Percentiles rank a stretch among this genome's conserved stretches.
Evolutionary conservation across 768 basidiomycete genomes (phyloP).

Genomic region (Hysterangium stoloniferum): DNA sequence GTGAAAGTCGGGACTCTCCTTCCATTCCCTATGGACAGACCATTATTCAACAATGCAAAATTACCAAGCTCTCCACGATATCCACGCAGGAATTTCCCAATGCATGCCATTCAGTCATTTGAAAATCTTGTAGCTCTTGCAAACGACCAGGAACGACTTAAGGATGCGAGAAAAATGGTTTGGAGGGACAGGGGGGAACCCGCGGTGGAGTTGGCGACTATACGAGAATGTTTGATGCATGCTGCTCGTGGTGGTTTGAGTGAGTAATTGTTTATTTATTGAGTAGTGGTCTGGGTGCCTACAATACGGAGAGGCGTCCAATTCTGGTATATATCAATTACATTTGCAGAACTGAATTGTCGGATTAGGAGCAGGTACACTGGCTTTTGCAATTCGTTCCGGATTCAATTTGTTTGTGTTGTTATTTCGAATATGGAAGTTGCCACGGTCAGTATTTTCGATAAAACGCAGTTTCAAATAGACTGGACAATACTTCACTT

Average conservation of each 20-base stretch:
- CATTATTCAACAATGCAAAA: no score
- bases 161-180: conserved; percentile 68
- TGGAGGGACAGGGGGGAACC: conserved; percentile 78
- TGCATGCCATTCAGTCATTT: conserved; percentile 63
- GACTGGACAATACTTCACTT: background rate
- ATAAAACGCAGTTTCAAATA: background rate
- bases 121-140: conserved; percentile 81
- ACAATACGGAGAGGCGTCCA: background rate
- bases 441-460: conserved; percentile 48
- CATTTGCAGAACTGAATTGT: background rate
- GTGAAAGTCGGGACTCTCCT: no score
- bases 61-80: no score
- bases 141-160: conserved; percentile 70
- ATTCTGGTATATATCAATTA: background rate
- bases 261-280: conserved; percentile 39
- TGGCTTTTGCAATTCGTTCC: conserved; percentile 78
- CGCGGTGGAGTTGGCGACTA: conserved; percentile 53
- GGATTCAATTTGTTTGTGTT: conserved; percentile 76
- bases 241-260: conserved; percentile 63
- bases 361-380: conserved; percentile 60
- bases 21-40: no score
- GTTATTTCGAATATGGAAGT: conserved; percentile 59
- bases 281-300: background rate
- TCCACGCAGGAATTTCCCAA: no score
- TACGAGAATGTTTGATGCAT: conserved; percentile 64